phyloP scores from a whole-genome alignment of 2,329 filamentous ascomycete species.

The Epichloe sibirici region DNA sequence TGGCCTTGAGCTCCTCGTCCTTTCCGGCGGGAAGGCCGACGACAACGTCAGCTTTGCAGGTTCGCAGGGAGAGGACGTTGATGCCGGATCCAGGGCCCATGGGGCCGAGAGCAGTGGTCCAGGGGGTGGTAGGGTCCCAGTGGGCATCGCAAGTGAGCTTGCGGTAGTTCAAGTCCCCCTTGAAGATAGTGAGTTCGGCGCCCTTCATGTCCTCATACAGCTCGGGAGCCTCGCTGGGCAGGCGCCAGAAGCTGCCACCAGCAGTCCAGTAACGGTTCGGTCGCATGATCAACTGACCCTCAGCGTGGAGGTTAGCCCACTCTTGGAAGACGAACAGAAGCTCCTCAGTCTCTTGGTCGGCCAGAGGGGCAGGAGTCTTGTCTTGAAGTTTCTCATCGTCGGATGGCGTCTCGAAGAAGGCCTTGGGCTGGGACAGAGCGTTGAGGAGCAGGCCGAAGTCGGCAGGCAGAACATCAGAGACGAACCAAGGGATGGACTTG shows the following conservation, averaged over 20 bases:
- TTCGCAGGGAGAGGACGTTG: constrained; percentile 76
- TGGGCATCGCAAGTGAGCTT: constrained; percentile 73
- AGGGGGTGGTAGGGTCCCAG: constrained; percentile 84
- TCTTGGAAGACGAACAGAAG: constrained; percentile 69
- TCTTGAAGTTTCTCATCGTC: constrained; percentile 50
- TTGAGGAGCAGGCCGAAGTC: constrained; percentile 78
- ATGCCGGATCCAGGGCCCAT: constrained; percentile 71
- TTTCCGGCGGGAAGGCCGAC: constrained; percentile 73
- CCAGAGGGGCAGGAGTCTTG: constrained; percentile 48
- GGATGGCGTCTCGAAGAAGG: constrained; percentile 65
- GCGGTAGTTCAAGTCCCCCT: constrained; percentile 93
- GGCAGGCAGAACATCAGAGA: constrained; percentile 79
- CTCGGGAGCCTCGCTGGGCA: constrained; percentile 55
- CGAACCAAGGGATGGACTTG: constrained; percentile 96
- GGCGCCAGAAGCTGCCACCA: constrained; percentile 75
- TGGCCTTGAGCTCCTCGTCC: constrained; percentile 65
- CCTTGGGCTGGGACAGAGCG: constrained; percentile 62
- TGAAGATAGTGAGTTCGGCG: constrained; percentile 86
- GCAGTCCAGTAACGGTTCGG: constrained; percentile 89
- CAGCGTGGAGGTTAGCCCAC: constrained; percentile 68
- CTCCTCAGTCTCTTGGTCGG: constrained; percentile 53
- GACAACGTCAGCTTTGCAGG: constrained; percentile 93
- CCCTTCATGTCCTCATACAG: constrained; percentile 67
- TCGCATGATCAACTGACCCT: constrained; percentile 72
- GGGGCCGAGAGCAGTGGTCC: constrained; percentile 72